These are phyloP conservation scores for Dovyalis caffra DNA, from an alignment of 345 rosid genomes.

Conservation along the genomic window DNA sequence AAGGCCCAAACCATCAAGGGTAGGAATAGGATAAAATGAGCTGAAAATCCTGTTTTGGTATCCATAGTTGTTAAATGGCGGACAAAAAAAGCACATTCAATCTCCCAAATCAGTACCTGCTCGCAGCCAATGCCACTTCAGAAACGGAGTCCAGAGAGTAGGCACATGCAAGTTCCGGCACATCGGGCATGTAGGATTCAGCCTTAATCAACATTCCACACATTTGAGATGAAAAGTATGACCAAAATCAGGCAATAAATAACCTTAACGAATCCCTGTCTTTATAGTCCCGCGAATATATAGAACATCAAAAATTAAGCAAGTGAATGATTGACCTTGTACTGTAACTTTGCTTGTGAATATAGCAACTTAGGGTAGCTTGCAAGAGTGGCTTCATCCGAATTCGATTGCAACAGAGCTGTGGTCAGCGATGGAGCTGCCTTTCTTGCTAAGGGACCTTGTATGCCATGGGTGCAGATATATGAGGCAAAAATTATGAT, in stretches of 20 bases:
- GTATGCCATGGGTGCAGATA: background rate
- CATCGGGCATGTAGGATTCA: conserved; percentile 36
- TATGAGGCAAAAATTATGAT: background rate
- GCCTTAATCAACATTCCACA: conserved; percentile 32
- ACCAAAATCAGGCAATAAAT: conserved; percentile 27
- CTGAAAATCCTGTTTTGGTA: background rate
- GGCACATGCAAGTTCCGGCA: conserved; percentile 28
- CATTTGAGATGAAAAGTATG: conserved; percentile 34
- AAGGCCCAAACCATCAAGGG: background rate
- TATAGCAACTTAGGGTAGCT: conserved; percentile 37
- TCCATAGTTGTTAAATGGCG: too few relatives aligned
- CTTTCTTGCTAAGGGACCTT: background rate
- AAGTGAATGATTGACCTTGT: background rate
- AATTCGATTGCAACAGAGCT: conserved; percentile 10
- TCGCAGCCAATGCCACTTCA: background rate
- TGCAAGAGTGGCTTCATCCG: conserved; percentile 31
- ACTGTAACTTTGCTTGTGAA: conserved; percentile 16
- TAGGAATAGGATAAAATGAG: too few relatives aligned
- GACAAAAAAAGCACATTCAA: too few relatives aligned
- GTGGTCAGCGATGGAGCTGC: background rate
- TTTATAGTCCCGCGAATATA: conserved; percentile 31
- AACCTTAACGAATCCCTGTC: conserved; percentile 25
- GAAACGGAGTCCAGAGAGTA: background rate
- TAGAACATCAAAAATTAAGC: conserved; percentile 31
- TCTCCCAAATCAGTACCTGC: too few relatives aligned